Evolutionary conservation across 768 basidiomycete species (phyloP), one percentile per base, ranked within the genome.

Genomic region (Boletellus ananas): DNA sequence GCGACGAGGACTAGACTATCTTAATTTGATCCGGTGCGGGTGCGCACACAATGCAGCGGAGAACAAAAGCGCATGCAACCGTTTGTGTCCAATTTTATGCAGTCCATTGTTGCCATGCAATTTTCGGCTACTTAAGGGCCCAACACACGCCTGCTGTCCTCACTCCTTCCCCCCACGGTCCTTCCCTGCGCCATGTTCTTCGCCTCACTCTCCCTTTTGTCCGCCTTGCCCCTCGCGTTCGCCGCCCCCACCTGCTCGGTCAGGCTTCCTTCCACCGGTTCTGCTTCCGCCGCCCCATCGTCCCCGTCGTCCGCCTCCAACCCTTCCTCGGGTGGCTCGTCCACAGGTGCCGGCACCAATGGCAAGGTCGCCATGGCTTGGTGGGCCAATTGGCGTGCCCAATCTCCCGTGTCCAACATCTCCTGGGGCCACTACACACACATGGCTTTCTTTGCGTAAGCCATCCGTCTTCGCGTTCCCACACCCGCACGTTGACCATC

Each of bases 381-480:
- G 86, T 87, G 74, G 57, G 80, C 85, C 25, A 80, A 82, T 39
- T 90, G 81, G 81, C 81, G 85, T 60, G 65, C 77, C 21, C 56
- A 66, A 29, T 70, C 68, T 1, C 70, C 78, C 1, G 70, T 84
- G 23, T 68, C 73, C 21, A 70, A 77, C 36, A 73, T 90, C 57
- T 73, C 72, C 50, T 90, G 87, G 87, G 61, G 63, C 4, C 78
- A 77, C 67, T 90, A 88, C 67, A 87, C 79, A 3, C 74, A 80
- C 47, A 65, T 87, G 54, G 79, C 79, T 11, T 90, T 85, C 65
- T 76, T 87, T 3, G 87, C 88, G 61, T 61, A n/a, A 46, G 52
- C 42, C 18, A 9, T 0, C 0, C 18, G 3, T 33, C 6, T 13
- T 13, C 9, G 3, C 5, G 23, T 0, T 14, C 3, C 1, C 34